Evolutionary conservation across 2,329 filamentous ascomycete species (phyloP), one percentile per base, ranked within the genome.

Genomic region (Fusarium buharicum): DNA sequence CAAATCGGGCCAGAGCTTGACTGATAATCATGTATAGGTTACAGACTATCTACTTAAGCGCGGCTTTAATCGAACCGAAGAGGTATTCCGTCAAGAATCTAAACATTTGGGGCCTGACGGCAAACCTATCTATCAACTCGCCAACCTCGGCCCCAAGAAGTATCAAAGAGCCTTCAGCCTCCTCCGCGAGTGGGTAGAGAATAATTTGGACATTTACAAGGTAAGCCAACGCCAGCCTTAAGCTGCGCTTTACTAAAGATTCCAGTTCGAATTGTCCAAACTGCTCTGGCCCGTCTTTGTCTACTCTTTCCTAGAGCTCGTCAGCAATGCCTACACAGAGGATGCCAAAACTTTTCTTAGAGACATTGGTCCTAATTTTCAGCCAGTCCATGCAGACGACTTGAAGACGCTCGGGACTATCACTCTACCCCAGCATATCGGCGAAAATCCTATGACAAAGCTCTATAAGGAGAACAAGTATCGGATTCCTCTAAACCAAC

Each of bases 11-110:
- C 36, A n/a, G 9, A 18, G 13, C 6, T 50, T 67, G 45, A 65
- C 62, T 71, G 20, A 22, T 11, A 7, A 14, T 17, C 3, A 27
- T 4, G 2, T 4, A 46, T 59, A 87, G 85, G 85, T 99, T 4
- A 93, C 97, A 9, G 95, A 99, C 70, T 99, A 99, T 75, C 83
- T 99, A 1, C 86, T 93, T 3, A 99, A 99, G 76, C 93, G 97
- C 67, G 95, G 95, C 0, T 99, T 97, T 76, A 93, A 89, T 50
- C 86, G 90, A 20, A 98, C 95, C 1, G 95, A 99, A 76, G 91
- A 94, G 17, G 91, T 95, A 74, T 91, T 99, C 49, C 87, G 95
- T 38, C 90, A 92, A 75, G 95, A 99, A 76, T 96, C 93, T 1
- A 88, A 91, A 20, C 88, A 93, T 67, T 84, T 95, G 37, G 91